These are phyloP conservation scores for Ceratocystis cacaofunesta DNA, from an alignment of 2,329 filamentous ascomycete species.

Conservation along the genomic window DNA sequence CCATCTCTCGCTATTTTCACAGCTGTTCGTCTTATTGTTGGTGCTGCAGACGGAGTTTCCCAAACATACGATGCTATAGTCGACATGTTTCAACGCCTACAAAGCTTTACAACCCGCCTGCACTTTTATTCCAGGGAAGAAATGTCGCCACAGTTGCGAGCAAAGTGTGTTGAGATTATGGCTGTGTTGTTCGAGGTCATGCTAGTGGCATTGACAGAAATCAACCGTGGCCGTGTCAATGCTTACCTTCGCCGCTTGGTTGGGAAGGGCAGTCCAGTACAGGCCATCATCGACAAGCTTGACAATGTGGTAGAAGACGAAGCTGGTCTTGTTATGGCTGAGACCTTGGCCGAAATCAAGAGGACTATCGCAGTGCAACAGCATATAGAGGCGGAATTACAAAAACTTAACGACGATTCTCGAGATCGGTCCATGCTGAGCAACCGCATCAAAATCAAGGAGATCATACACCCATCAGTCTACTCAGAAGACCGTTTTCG, in stretches of 20 bases:
- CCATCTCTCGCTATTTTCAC: conserved; percentile 30
- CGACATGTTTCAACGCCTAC: conserved; percentile 29
- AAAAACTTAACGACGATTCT: conserved; percentile 25
- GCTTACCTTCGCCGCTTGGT: conserved; percentile 29
- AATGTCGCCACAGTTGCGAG: conserved; percentile 26
- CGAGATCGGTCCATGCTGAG: conserved; percentile 24
- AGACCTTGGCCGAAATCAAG: conserved; percentile 29
- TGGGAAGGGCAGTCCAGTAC: conserved; percentile 28
- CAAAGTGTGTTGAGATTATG: conserved; percentile 30
- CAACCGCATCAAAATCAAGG: conserved; percentile 27
- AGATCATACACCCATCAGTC: conserved; percentile 29
- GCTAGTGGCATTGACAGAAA: conserved; percentile 29
- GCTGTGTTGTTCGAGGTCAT: conserved; percentile 32
- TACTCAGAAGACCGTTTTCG: conserved; percentile 30
- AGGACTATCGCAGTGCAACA: conserved; percentile 25
- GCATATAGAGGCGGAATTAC: conserved; percentile 26
- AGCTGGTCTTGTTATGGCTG: conserved; percentile 30
- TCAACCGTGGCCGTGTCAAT: conserved; percentile 29
- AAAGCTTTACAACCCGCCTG: conserved; percentile 31
- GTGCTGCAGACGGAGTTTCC: conserved; percentile 32
- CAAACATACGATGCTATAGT: conserved; percentile 31
- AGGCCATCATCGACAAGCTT: conserved; percentile 28
- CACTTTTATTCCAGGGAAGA: conserved; percentile 28
- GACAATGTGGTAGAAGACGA: conserved; percentile 29
- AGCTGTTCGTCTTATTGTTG: conserved; percentile 30